Evolutionary conservation across 2,329 filamentous ascomycete species (phyloP), one percentile per base, ranked within the genome.

Genomic region (Furcasterigmium sp.): DNA sequence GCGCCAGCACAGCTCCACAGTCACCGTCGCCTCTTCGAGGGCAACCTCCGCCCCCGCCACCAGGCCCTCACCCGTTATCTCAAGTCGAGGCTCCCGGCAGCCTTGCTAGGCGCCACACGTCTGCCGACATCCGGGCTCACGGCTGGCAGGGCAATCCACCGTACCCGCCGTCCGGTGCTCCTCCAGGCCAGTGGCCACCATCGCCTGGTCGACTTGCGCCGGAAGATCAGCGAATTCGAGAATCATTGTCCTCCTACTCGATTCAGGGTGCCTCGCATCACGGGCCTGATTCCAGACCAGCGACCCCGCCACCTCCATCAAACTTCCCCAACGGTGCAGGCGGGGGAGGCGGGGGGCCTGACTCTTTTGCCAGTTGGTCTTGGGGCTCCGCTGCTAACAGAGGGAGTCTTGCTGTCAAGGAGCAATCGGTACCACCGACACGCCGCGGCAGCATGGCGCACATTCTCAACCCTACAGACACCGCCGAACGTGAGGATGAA

Each of bases 61-160:
- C 73, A 49, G 73, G 65, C 14, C 78, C 82, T 25, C 86, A 87
- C 57, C 82, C 82, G 26, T 71, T 84, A 17, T 77, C 84, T 15
- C 71, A 78, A 11, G 73, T 80, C 25, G 74, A 82, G 53, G 73
- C 80, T 26, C 80, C 83, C 28, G 77, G 80, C 44, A 90, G 82
- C 55, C 73, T 95, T 37, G 79, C 82, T 36, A 83, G 91, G 50
- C 81, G 91, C 48, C 93, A 98, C 65, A 98, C 93, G 2, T 91
- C 91, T 30, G 93, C 93, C 46, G 93, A 98, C 60, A 97, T 98
- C 53, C 84, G 93, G 42, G 85, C 91, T 54, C 85, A 90, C 59
- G 88, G 85, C 29, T 91, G 87, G 82, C 84, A 82, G 49, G 73
- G 73, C 8, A 72, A 66, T 39, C 68, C 71, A 23, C 32, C 44